phyloP scores from a whole-genome alignment of 2,329 filamentous ascomycete genomes.

The Colletotrichum simmondsii region DNA sequence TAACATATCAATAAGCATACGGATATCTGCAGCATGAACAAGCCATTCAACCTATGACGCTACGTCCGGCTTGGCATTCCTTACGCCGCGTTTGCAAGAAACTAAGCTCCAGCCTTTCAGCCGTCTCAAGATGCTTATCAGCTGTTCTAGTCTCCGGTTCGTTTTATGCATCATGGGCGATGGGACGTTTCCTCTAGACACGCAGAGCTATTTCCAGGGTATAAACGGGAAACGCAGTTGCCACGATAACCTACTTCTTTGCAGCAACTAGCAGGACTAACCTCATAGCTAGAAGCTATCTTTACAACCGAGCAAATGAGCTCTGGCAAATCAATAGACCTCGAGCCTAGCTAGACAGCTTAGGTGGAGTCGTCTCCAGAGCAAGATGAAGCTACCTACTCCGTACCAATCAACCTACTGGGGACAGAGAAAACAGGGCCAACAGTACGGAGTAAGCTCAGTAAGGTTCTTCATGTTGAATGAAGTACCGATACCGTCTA shows the following conservation, averaged over 20 bases:
- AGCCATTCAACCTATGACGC: neutral
- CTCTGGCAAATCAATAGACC: neutral
- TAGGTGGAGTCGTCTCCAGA: conserved; percentile 5
- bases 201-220: conserved; percentile 2
- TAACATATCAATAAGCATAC: neutral
- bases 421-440: conserved; percentile 3
- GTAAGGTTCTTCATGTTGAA: neutral
- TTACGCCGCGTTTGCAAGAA: neutral
- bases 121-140: conserved; percentile 4
- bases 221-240: neutral
- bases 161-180: neutral
- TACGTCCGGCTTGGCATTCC: neutral
- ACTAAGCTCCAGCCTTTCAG: neutral
- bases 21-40: neutral
- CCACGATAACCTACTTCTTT: neutral
- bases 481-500: too few relatives aligned
- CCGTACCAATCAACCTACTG: conserved; percentile 5
- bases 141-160: neutral
- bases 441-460: conserved; percentile 9
- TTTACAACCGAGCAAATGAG: neutral
- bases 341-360: conserved; percentile 16
- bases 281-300: neutral
- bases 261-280: neutral
- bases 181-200: neutral
- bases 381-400: conserved; percentile 19